Base-by-base conservation (phyloP, 768 basidiomycete species). In the Mycena galericulata region DNA sequence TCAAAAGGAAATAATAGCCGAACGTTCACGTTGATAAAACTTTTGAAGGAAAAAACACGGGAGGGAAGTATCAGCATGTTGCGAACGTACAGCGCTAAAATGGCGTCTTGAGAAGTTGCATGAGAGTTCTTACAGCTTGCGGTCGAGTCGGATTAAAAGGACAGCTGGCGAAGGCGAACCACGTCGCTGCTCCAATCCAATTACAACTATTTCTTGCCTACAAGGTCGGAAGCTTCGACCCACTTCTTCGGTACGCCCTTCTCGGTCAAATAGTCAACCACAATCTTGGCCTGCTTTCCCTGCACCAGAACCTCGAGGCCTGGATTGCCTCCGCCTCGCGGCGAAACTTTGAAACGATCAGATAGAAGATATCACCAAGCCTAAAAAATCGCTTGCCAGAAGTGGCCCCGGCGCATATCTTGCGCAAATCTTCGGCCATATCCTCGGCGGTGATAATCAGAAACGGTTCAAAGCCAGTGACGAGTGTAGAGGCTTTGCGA, bases 391-490 rank as follows among this genome's bases (percentile, higher is more conserved):
- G 32, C 30, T 53, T 65, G 92, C 93, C 88, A 47, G 92, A 90
- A 7, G 96, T 93, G 12, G 94, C 86, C 47, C 91, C 89, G 2
- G 95, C 95, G 74, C 95, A 97, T 2, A 83, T 73, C 78, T 88
- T 92, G 63, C 89, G 86, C 65, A 97, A 79, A 51, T 93, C 93
- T 50, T 96, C 93, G 1, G 91, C 90, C 78, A 96, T 88, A 30
- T 88, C 87, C 14, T 93, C 90, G 15, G 90, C 87, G 17, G 88
- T 83, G 12, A 94, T 79, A 22, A 86, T 78, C 29, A 87, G 80
- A 77, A 91, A 98, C 0, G 91, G 86, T 76, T 98, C 96, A 65
- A 94, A 92, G 0, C 92, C 92, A 0, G 90, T 89, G 58, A 97
- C 85, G 50, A 92, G 79, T 1, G 95, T 97, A 53, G 86, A 88